Percentiles rank a stretch among this genome's conserved stretches.
These are phyloP conservation scores for Hygrophorus russula DNA, from an alignment of 768 basidiomycete genomes.

Conservation along the genomic window DNA sequence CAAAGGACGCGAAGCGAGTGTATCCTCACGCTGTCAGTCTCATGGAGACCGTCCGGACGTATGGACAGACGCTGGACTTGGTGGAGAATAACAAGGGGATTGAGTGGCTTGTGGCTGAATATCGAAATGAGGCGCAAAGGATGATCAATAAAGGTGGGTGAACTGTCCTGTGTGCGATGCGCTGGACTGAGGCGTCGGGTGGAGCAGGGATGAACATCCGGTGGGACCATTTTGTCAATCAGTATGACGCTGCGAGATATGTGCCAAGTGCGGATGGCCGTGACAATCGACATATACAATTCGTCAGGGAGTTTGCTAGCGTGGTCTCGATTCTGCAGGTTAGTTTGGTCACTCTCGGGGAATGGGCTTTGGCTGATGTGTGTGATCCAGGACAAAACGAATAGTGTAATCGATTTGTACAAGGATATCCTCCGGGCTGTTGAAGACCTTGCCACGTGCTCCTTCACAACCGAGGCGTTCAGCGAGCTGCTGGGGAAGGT, in stretches of 20 bases:
- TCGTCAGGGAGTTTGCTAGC: conserved; percentile 91
- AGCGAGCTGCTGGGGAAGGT: conserved; percentile 64
- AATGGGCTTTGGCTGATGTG: conserved; percentile 1
- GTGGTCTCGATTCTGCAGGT: conserved; percentile 88
- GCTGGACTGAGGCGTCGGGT: not conserved
- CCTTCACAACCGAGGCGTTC: conserved; percentile 79
- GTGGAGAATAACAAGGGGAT: conserved; percentile 87
- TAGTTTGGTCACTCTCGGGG: conserved; percentile 3
- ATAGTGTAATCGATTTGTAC: conserved; percentile 84
- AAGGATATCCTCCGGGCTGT: conserved; percentile 76
- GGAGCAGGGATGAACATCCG: conserved; percentile 80
- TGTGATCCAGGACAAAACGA: conserved; percentile 73
- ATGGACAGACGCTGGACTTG: conserved; percentile 88
- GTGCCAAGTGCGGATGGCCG: conserved; percentile 60
- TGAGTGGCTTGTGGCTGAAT: conserved; percentile 91
- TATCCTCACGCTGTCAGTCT: conserved; percentile 96
- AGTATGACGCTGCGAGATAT: conserved; percentile 77
- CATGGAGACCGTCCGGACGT: conserved; percentile 99
- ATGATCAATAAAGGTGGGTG: conserved; percentile 81
- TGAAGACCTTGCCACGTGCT: conserved; percentile 80
- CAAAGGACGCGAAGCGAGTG: conserved; percentile 96
- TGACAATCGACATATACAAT: conserved; percentile 86
- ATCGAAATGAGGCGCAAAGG: conserved; percentile 83
- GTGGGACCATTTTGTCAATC: conserved; percentile 96
- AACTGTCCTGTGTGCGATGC: conserved; percentile 1